Conservation (phyloP, 495 filamentous ascomycete genomes). For the Sordaria brevicollis region DNA sequence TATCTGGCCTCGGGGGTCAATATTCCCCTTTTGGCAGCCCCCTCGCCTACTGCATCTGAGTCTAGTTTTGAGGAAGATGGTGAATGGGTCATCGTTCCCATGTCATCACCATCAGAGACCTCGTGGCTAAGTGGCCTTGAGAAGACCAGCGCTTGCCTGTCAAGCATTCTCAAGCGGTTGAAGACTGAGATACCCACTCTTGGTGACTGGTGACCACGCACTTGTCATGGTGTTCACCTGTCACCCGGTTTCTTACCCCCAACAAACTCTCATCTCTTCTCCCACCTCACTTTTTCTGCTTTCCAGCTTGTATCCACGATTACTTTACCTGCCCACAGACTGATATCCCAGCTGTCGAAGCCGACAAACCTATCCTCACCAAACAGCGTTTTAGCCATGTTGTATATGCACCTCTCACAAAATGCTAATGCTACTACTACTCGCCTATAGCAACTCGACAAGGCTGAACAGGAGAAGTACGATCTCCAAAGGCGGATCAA, state of each 20-base stretch:
- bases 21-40: not conserved
- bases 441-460: constrained; percentile 35
- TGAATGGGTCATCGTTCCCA: not conserved
- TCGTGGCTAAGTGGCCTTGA: not conserved
- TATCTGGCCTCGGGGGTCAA: not conserved
- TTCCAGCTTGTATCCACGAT: not conserved
- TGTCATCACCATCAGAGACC: not conserved
- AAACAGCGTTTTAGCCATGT: not conserved
- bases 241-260: not conserved
- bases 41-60: not conserved
- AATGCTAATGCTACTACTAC: not conserved
- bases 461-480: constrained; percentile 37
- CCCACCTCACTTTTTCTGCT: not conserved
- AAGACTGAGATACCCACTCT: not conserved
- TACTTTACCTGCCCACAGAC: not conserved
- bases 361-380: not conserved
- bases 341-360: not conserved
- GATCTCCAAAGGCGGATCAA: constrained; percentile 38
- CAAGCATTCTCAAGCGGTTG: not conserved
- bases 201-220: not conserved
- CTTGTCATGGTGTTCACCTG: not conserved
- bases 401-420: not conserved
- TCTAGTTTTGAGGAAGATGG: not conserved
- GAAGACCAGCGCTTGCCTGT: not conserved
- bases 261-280: not conserved